These are phyloP conservation scores for Rhodosporidiobolus sp. DNA, from an alignment of 768 basidiomycete species.

Conservation along the genomic window DNA sequence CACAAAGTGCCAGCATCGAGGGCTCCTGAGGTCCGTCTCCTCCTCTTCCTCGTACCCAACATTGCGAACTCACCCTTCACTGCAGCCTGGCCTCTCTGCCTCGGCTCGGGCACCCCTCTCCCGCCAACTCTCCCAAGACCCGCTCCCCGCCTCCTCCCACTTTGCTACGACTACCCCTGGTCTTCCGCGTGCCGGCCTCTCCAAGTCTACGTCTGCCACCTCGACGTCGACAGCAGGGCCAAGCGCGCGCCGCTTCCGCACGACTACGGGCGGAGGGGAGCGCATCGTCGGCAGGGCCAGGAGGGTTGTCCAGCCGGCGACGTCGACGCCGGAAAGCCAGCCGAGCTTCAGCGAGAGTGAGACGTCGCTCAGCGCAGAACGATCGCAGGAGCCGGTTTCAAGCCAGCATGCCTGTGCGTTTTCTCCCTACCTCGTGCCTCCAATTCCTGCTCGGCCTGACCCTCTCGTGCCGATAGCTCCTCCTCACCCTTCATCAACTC, in stretches of 20 bases:
- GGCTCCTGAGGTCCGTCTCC: slow-evolving; percentile 1
- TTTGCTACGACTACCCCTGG: slow-evolving; percentile 20
- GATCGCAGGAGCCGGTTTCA: not conserved
- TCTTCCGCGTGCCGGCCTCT: slow-evolving; percentile 17
- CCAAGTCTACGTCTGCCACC: slow-evolving; percentile 7
- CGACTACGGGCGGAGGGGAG: not conserved
- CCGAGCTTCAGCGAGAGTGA: not conserved
- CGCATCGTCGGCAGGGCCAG: not conserved
- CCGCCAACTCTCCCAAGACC: not conserved
- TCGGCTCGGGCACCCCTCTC: not conserved
- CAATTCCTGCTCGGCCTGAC: not conserved
- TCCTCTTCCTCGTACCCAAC: not conserved
- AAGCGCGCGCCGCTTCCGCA: not conserved
- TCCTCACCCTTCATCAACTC: not conserved
- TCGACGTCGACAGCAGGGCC: not conserved
- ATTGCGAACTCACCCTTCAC: not conserved
- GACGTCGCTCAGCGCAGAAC: not conserved
- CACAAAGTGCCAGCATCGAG: not conserved
- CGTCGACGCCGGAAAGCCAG: not conserved
- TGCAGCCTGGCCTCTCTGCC: not conserved
- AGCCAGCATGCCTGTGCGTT: slow-evolving; percentile 1
- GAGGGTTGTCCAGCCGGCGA: slow-evolving; percentile 6
- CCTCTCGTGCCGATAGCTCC: not conserved
- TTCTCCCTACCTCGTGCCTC: not conserved
- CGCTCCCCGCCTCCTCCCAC: not conserved